Evolutionary conservation across 805 yeast species (phyloP).

Genomic region (Wickerhamiella spandovensis): DNA sequence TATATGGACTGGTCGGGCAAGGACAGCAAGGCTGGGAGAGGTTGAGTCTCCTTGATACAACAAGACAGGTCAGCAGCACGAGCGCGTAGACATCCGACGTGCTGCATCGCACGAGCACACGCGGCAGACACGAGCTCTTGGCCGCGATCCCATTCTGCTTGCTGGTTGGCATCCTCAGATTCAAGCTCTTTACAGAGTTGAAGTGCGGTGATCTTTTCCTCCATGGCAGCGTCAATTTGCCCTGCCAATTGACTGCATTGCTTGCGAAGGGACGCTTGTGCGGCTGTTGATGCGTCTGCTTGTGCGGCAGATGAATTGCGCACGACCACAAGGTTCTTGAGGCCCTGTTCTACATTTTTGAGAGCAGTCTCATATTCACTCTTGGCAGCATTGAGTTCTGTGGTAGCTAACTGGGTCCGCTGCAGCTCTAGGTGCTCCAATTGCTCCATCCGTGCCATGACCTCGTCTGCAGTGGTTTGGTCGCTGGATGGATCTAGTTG

Average conservation of each 20-base stretch:
- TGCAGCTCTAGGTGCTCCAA: not conserved
- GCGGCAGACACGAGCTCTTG: not conserved
- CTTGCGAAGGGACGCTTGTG: not conserved
- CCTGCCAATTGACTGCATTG: not conserved
- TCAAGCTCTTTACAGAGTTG: not conserved
- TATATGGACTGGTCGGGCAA: not conserved
- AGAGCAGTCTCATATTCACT: not conserved
- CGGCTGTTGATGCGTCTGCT: not conserved
- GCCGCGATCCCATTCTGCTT: not conserved
- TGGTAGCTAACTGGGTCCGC: not conserved
- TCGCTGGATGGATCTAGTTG: not conserved
- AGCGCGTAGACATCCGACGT: not conserved
- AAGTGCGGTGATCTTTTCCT: not conserved
- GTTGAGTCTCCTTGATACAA: not conserved
- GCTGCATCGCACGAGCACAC: not conserved
- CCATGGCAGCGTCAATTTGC: not conserved
- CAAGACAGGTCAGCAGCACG: not conserved
- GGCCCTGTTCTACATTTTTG: not conserved
- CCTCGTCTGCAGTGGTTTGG: not conserved
- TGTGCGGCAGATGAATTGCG: not conserved
- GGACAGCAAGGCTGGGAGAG: not conserved
- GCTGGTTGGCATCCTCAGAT: not conserved
- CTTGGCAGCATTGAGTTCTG: not conserved
- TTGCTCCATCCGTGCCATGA: not conserved
- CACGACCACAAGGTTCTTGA: not conserved